Conservation (phyloP, 495 filamentous ascomycete genomes). For the Penicillium egyptiacum region DNA sequence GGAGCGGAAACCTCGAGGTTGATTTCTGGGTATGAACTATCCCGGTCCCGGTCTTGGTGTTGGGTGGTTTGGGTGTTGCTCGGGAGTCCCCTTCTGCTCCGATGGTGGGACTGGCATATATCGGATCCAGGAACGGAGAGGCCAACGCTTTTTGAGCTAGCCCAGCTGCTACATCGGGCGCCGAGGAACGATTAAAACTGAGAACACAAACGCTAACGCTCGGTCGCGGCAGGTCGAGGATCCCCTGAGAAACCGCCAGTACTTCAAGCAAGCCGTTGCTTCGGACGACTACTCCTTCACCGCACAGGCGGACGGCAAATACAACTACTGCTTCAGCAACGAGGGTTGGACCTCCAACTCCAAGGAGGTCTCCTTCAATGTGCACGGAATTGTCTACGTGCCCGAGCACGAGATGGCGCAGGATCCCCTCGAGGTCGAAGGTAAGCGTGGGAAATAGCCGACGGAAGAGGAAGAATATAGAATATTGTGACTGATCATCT, state of each 20-base stretch:
- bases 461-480: too few relatives aligned
- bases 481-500: constrained; percentile 15
- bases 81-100: background rate
- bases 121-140: background rate
- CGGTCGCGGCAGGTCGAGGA: constrained; percentile 66
- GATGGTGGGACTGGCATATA: background rate
- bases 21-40: constrained; percentile 86
- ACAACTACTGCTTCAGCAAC: constrained; percentile 98
- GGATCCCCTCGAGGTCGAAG: constrained; percentile 89
- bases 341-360: constrained; percentile 88
- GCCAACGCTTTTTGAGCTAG: background rate
- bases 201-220: constrained; percentile 16
- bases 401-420: constrained; percentile 78
- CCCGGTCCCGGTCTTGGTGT: background rate
- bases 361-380: constrained; percentile 98
- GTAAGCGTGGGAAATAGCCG: constrained; percentile 39
- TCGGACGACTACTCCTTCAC: constrained; percentile 93
- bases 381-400: constrained; percentile 97
- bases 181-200: background rate
- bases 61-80: background rate
- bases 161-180: background rate
- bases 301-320: constrained; percentile 81
- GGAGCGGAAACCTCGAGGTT: constrained; percentile 90
- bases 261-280: constrained; percentile 74
- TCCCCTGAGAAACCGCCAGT: constrained; percentile 68